These are phyloP conservation scores for Cyanidiococcus yangmingshanensis DNA, from an alignment of 23 red algal genomes.

Conservation along the genomic window DNA sequence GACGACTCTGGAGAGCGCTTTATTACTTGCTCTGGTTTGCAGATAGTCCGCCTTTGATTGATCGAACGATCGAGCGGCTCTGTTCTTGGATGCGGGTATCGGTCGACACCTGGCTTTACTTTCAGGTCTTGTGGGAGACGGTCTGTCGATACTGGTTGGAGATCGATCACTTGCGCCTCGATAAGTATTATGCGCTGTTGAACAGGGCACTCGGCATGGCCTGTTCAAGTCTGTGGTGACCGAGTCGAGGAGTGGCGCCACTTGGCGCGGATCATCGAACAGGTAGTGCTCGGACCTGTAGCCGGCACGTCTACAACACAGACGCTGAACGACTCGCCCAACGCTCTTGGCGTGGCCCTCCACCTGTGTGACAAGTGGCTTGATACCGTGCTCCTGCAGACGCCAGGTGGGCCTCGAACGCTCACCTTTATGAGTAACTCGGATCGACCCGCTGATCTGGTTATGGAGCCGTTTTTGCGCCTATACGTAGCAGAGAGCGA, in stretches of 20 bases:
- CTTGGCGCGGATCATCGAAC: background rate
- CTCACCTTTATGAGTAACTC: background rate
- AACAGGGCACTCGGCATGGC: background rate
- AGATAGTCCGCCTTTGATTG: background rate
- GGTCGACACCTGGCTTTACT: conserved; percentile 4
- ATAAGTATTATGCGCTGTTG: conserved; percentile 16
- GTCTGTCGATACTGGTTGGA: background rate
- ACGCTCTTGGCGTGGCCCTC: background rate
- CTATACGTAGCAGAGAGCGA: background rate
- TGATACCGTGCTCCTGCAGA: background rate
- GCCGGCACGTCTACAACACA: background rate
- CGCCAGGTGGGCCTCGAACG: background rate
- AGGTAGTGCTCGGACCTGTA: background rate
- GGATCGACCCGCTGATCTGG: background rate
- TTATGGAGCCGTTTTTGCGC: background rate
- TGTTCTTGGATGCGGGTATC: background rate
- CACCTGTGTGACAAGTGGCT: conserved; percentile 13
- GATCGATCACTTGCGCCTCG: background rate
- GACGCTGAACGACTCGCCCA: background rate
- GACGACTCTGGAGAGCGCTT: conserved; percentile 13
- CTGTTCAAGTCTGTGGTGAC: background rate
- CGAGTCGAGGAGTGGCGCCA: background rate
- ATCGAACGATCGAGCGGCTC: background rate
- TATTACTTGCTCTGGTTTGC: conserved; percentile 14
- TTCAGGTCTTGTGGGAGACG: background rate